Evolutionary conservation across 371 early-diverging fungal genomes (phyloP), one percentile per base, ranked within the genome.

Genomic region (Batkoa obscura): DNA sequence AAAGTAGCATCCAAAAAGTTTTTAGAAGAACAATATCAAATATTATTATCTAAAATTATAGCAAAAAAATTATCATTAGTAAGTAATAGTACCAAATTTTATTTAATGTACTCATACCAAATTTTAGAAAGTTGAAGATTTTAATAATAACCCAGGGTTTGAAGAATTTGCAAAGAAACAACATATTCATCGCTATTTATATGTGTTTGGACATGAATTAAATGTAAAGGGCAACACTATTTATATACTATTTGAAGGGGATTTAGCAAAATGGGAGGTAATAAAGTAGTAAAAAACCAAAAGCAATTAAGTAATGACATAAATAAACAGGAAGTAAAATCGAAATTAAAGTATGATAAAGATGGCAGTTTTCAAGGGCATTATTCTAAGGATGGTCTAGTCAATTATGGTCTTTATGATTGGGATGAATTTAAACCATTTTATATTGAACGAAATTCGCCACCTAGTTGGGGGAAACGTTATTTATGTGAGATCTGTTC

Each of bases 381-480:
- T 15, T 59, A 59, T 39, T 55, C 55, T 0, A 36, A 38, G 5
- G 23, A 37, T 6, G 59, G 59, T 10, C 30, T 60, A 23, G 49
- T 55, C 1, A 48, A 60, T 43, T 31, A 37, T 13, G 55, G 56
- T 15, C 17, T 60, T 15, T 56, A 55, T 55, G 60, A 60, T 34
- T 60, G 60, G 60, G 37, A n/a, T 8, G 47, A 33, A 35, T 50
- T 60, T 15, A 43, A 46, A 43, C 60, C 60, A 8, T 60, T 60
- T 43, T 41, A 49, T 15, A 48, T 48, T 32, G 51, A 46, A 37
- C 13, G 33, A 12, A 6, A n/a, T 36, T 15, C 34, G 13, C 55
- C 54, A 37, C 55, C 60, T 13, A 43, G 56, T 23, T 60, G 60
- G 60, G 60, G 60, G 10, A 38, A 60, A 37, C 60, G 60, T 6